Conservation (phyloP, 345 rosid genomes). For the Citrus cavaleriei region DNA sequence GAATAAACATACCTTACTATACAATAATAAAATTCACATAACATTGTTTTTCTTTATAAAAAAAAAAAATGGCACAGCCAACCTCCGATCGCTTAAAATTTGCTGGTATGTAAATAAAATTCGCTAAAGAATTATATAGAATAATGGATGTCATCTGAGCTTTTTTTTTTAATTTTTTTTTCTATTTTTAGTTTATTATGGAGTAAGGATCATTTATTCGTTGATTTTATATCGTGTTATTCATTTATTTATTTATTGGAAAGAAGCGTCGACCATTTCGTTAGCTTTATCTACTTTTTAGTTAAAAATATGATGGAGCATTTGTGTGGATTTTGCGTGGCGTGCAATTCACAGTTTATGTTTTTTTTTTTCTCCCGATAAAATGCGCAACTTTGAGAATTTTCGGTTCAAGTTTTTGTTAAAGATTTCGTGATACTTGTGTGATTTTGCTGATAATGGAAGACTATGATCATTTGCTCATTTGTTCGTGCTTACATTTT, state of each 20-base stretch:
- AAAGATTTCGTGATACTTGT: neutral
- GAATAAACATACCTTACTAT: neutral
- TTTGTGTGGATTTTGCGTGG: neutral
- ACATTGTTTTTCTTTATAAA: neutral
- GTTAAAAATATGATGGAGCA: neutral
- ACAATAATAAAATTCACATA: neutral
- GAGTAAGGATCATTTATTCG: neutral
- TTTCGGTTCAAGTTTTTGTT: neutral
- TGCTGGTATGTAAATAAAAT: conserved; percentile 18
- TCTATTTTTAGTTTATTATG: neutral
- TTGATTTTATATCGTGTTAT: neutral
- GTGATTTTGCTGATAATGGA: neutral
- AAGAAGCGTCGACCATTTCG: neutral
- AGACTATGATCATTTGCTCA: neutral
- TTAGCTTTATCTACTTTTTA: neutral
- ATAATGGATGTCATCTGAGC: neutral
- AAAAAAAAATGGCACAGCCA: conserved; percentile 14
- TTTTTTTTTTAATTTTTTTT: neutral
- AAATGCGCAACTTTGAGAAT: neutral
- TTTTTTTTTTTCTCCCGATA: neutral
- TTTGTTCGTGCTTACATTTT: neutral
- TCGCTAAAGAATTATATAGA: neutral
- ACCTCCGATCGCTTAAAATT: conserved; percentile 25
- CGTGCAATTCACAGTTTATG: neutral
- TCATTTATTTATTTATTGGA: neutral